A percentile compares a stretch with the other conserved stretches of the same genome.
phyloP scores from a whole-genome alignment of 1,284 basidiomycete genomes.

The Mycena citricolor region DNA sequence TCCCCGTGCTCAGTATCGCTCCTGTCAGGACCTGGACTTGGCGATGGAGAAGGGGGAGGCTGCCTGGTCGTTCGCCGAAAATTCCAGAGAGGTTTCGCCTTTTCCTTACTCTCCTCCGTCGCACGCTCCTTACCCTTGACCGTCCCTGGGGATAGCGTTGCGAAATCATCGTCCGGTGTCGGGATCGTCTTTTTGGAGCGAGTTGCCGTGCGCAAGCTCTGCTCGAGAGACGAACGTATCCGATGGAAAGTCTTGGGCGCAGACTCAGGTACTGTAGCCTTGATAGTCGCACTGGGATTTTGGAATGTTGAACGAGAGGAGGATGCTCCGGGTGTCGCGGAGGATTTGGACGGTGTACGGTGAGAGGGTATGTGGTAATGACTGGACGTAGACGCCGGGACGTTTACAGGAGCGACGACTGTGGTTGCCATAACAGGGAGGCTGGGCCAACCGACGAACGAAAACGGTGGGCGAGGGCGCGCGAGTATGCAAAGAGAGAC shows the following conservation, averaged over 20 bases:
- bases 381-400: constrained; percentile 38
- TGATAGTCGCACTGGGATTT: constrained; percentile 30
- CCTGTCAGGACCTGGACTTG: constrained; percentile 29
- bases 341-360: constrained; percentile 35
- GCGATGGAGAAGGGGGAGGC: constrained; percentile 42
- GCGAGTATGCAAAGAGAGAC: constrained; percentile 15
- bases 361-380: constrained; percentile 50
- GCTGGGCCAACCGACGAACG: neutral
- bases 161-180: constrained; percentile 40
- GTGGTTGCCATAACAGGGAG: constrained; percentile 55
- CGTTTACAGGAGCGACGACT: constrained; percentile 40
- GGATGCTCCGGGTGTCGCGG: constrained; percentile 37
- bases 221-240: constrained; percentile 63
- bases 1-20: constrained; percentile 37
- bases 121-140: constrained; percentile 44
- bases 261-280: constrained; percentile 37
- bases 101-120: constrained; percentile 26
- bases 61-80: constrained; percentile 51
- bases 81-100: constrained; percentile 7
- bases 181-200: constrained; percentile 48
- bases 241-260: constrained; percentile 59
- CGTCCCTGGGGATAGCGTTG: constrained; percentile 39
- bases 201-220: constrained; percentile 61
- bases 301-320: constrained; percentile 43
- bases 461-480: constrained; percentile 6